Percentiles rank a stretch among this genome's conserved stretches.
phyloP scores from a whole-genome alignment of 768 basidiomycete species.

The Amanita inopinata region DNA sequence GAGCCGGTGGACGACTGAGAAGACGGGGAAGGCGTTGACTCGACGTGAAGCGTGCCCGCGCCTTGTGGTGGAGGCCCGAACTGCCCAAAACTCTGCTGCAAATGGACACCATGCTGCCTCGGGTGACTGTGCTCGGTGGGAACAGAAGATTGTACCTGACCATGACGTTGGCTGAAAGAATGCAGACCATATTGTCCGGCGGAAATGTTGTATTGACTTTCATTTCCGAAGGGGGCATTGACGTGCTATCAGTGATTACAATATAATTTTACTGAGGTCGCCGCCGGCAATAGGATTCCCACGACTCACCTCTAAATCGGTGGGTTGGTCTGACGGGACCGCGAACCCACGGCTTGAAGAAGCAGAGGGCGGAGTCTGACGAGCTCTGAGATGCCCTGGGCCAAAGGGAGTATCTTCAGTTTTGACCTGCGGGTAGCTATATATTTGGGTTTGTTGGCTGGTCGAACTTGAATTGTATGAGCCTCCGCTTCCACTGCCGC shows the following conservation, averaged over 20 bases:
- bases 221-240: constrained; percentile 1
- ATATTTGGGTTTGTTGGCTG: neutral
- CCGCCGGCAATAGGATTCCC: neutral
- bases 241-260: neutral
- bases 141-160: no score
- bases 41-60: no score
- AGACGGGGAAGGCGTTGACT: neutral
- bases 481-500: neutral
- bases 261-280: neutral
- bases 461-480: neutral
- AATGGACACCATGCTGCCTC: no score
- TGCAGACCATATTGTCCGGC: no score
- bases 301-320: constrained; percentile 2
- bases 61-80: no score
- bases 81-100: no score
- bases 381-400: neutral
- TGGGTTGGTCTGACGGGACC: neutral
- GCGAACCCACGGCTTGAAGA: neutral
- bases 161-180: no score
- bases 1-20: neutral
- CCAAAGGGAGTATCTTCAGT: constrained; percentile 3
- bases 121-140: no score
- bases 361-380: neutral
- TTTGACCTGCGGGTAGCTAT: constrained; percentile 1
- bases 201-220: constrained; percentile 1